These are phyloP conservation scores for Populus pruinosa DNA, from an alignment of 345 rosid species.

Conservation along the genomic window DNA sequence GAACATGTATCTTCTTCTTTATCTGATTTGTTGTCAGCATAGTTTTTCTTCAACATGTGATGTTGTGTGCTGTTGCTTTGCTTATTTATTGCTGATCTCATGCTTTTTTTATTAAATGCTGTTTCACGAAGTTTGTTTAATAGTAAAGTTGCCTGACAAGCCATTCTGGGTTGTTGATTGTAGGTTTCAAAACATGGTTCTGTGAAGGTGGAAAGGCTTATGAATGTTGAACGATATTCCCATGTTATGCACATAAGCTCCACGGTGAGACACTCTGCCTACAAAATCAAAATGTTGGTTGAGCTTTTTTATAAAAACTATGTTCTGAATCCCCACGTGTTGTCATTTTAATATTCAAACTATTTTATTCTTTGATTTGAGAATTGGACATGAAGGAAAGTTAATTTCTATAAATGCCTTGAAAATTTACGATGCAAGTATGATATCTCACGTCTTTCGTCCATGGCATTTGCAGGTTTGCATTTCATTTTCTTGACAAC, in stretches of 20 bases:
- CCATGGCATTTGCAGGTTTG: neutral
- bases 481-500: neutral
- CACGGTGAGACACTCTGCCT: slow-evolving; percentile 46
- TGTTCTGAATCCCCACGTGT: too few relatives aligned
- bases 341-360: too few relatives aligned
- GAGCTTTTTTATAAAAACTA: neutral
- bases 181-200: slow-evolving; percentile 78
- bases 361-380: neutral
- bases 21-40: neutral
- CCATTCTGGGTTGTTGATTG: slow-evolving; percentile 5
- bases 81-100: neutral
- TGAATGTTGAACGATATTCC: slow-evolving; percentile 83
- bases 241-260: slow-evolving; percentile 99
- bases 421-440: neutral
- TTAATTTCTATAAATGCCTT: neutral
- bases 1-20: neutral
- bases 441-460: neutral
- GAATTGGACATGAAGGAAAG: neutral
- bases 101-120: neutral
- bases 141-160: neutral
- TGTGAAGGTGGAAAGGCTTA: slow-evolving; percentile 81
- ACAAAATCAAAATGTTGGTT: neutral
- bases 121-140: neutral
- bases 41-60: neutral
- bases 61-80: neutral